phyloP scores from a whole-genome alignment of 176 grass and related monocot species.

The Oryza punctata region DNA sequence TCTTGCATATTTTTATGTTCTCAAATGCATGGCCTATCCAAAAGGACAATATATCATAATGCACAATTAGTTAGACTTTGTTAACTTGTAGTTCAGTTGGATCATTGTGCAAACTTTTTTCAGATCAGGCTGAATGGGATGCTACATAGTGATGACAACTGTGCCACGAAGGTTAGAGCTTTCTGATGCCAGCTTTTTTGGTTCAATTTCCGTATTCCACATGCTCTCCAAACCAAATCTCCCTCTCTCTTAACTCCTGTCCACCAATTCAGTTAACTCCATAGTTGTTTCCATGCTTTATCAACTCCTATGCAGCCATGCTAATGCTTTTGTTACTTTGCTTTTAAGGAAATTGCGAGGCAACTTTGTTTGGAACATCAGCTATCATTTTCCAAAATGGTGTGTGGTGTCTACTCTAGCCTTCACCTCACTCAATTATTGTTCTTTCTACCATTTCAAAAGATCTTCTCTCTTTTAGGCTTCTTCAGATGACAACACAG shows the following conservation, averaged over 20 bases:
- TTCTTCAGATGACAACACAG: conserved; percentile 92
- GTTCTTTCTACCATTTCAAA: conserved; percentile 5
- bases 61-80: neutral
- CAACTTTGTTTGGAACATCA: conserved; percentile 89
- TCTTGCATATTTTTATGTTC: neutral
- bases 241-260: conserved; percentile 4
- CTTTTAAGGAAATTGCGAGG: conserved; percentile 91
- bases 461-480: conserved; percentile 56
- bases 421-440: neutral
- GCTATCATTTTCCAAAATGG: conserved; percentile 95
- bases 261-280: neutral
- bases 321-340: neutral
- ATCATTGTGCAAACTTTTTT: conserved; percentile 28
- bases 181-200: neutral
- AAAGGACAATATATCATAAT: neutral
- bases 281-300: conserved; percentile 17
- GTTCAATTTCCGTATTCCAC: neutral
- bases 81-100: neutral
- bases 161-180: conserved; percentile 70
- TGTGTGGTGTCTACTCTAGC: conserved; percentile 42
- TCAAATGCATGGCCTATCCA: neutral
- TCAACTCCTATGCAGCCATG: neutral
- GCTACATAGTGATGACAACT: conserved; percentile 81
- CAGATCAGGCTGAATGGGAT: conserved; percentile 93
- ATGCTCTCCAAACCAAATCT: neutral